Conservation (phyloP, 2,329 filamentous ascomycete species). For the Penicillium sp. region DNA sequence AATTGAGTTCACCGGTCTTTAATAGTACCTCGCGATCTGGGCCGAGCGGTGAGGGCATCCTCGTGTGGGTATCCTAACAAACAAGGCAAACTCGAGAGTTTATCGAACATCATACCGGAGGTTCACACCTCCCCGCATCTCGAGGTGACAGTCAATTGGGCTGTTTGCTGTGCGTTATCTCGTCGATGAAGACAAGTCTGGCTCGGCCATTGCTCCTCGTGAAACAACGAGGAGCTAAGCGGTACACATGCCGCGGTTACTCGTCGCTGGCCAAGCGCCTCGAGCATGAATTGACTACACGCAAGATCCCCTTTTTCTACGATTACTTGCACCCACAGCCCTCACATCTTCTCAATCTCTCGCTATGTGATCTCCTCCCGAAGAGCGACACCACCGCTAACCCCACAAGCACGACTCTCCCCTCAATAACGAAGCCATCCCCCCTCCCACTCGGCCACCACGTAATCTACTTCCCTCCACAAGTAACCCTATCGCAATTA, state of each 20-base stretch:
- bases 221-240: slow-evolving; percentile 2
- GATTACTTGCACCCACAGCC: slow-evolving; percentile 64
- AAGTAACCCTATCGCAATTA: slow-evolving; percentile 62
- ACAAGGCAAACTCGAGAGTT: slow-evolving; percentile 29
- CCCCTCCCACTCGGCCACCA: slow-evolving; percentile 64
- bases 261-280: slow-evolving; percentile 44
- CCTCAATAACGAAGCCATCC: slow-evolving; percentile 34
- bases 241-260: slow-evolving; percentile 20
- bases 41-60: slow-evolving; percentile 22
- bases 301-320: slow-evolving; percentile 52
- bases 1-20: background rate
- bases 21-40: slow-evolving; percentile 7
- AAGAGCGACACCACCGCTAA: slow-evolving; percentile 15
- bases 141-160: background rate
- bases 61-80: slow-evolving; percentile 12
- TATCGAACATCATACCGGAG: slow-evolving; percentile 10
- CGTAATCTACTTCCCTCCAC: slow-evolving; percentile 82
- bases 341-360: slow-evolving; percentile 66
- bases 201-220: slow-evolving; percentile 11
- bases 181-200: slow-evolving; percentile 4
- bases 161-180: background rate
- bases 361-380: slow-evolving; percentile 61
- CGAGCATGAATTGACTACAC: slow-evolving; percentile 49
- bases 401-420: slow-evolving; percentile 35
- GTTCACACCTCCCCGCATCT: background rate